Conservation (phyloP, 1,284 basidiomycete species). For the Fomitiporia mediterranea region DNA sequence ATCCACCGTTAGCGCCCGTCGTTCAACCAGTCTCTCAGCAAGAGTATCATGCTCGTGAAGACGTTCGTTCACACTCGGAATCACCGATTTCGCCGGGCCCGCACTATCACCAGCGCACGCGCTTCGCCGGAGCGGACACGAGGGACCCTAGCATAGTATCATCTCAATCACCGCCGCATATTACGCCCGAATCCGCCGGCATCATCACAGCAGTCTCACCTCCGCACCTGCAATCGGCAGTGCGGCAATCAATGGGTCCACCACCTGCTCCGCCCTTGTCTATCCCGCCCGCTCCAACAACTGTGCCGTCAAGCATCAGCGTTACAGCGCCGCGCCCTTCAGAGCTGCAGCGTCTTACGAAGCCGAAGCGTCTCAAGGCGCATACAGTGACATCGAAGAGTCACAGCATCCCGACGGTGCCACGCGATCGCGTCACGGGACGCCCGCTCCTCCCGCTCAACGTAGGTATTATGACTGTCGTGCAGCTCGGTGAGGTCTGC, state of each 20-base stretch:
- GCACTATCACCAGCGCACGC: background rate
- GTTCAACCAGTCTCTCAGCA: background rate
- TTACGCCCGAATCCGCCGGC: background rate
- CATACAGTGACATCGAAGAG: constrained; percentile 73
- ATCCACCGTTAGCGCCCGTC: constrained; percentile 20
- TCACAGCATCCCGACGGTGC: constrained; percentile 69
- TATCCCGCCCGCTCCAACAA: background rate
- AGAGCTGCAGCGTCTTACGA: constrained; percentile 44
- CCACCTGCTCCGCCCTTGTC: background rate
- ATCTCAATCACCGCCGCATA: background rate
- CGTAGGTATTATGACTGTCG: constrained; percentile 78
- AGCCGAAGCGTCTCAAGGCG: constrained; percentile 71
- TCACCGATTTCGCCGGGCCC: constrained; percentile 27
- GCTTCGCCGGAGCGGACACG: background rate
- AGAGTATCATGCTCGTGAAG: background rate
- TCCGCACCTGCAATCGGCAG: background rate
- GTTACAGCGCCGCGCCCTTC: constrained; percentile 31
- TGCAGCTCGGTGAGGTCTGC: constrained; percentile 65
- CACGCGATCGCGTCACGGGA: constrained; percentile 55
- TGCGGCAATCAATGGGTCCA: constrained; percentile 4
- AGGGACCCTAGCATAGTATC: background rate
- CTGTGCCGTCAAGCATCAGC: too few relatives aligned
- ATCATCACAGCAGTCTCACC: background rate
- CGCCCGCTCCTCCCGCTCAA: constrained; percentile 67
- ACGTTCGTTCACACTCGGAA: constrained; percentile 20